These are phyloP conservation scores for Fennellomyces sp. DNA, from an alignment of 371 early-diverging fungal species.

Conservation along the genomic window DNA sequence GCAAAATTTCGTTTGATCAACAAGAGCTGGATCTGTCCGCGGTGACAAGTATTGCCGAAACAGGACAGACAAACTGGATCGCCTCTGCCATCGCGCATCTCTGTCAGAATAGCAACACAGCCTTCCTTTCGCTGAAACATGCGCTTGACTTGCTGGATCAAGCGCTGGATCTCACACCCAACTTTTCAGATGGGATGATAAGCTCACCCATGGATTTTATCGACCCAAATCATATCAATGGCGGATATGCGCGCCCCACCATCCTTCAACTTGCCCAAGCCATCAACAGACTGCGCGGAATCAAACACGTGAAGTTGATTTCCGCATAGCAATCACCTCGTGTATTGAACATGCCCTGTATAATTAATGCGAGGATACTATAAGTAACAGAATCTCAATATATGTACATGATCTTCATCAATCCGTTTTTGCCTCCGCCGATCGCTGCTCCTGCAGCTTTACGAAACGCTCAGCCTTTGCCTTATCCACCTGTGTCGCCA, in stretches of 20 bases:
- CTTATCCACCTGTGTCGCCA: slow-evolving; percentile 18
- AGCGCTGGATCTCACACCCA: neutral
- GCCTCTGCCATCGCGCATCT: neutral
- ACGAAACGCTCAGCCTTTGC: slow-evolving; percentile 24
- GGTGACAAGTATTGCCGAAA: neutral
- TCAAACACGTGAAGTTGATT: too few species aligned
- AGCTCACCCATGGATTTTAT: neutral
- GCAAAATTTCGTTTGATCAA: neutral
- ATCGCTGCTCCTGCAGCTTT: slow-evolving; percentile 18
- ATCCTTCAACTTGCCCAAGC: slow-evolving; percentile 8
- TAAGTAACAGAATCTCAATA: too few species aligned
- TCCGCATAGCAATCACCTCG: too few species aligned
- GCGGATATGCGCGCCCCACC: slow-evolving; percentile 5
- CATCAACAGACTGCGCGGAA: slow-evolving; percentile 7
- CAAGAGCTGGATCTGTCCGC: neutral
- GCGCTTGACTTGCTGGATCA: neutral
- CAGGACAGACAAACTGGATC: neutral
- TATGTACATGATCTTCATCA: too few species aligned
- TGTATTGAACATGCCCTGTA: too few species aligned
- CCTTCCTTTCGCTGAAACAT: neutral
- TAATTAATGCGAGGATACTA: too few species aligned
- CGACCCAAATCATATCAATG: neutral
- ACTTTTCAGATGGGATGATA: neutral
- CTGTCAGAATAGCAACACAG: neutral
- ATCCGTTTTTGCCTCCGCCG: slow-evolving; percentile 1